Conservation (phyloP, 768 basidiomycete species). For the Tulasnella sp. region DNA sequence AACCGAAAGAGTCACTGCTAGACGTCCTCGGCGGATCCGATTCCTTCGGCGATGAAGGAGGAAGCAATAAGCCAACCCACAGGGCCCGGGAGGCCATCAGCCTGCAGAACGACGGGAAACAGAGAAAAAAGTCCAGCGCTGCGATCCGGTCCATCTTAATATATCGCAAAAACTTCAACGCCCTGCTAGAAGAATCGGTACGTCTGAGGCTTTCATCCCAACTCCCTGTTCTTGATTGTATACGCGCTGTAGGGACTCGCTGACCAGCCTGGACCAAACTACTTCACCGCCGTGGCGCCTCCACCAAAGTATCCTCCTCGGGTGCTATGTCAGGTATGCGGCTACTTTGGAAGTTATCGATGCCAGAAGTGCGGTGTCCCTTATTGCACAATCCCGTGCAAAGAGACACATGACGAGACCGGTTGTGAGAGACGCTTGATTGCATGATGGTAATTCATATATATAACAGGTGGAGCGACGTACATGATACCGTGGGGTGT, state of each 20-base stretch:
- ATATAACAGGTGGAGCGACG: neutral
- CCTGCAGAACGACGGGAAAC: slow-evolving; percentile 42
- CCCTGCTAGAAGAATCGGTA: slow-evolving; percentile 70
- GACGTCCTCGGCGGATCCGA: slow-evolving; percentile 17
- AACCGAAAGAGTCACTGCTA: slow-evolving; percentile 30
- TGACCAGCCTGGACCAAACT: slow-evolving; percentile 47
- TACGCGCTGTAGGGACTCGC: slow-evolving; percentile 32
- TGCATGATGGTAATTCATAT: neutral
- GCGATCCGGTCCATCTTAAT: slow-evolving; percentile 66
- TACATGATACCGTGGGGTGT: neutral
- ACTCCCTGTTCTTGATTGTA: neutral
- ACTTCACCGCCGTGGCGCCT: slow-evolving; percentile 55
- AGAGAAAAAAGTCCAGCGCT: slow-evolving; percentile 60
- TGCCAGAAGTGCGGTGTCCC: slow-evolving; percentile 66
- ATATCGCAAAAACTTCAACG: slow-evolving; percentile 66
- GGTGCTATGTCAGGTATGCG: slow-evolving; percentile 72
- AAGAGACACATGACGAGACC: slow-evolving; percentile 62
- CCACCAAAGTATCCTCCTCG: slow-evolving; percentile 53
- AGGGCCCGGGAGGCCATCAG: slow-evolving; percentile 68
- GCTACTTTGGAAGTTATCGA: slow-evolving; percentile 69
- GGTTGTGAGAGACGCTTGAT: slow-evolving; percentile 64
- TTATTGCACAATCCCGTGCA: slow-evolving; percentile 64
- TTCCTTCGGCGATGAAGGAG: slow-evolving; percentile 35
- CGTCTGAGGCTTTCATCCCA: slow-evolving; percentile 24
- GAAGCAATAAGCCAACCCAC: slow-evolving; percentile 37